These are phyloP conservation scores for Microsporum audouinii DNA, from an alignment of 2,329 filamentous ascomycete genomes.

Conservation along the genomic window DNA sequence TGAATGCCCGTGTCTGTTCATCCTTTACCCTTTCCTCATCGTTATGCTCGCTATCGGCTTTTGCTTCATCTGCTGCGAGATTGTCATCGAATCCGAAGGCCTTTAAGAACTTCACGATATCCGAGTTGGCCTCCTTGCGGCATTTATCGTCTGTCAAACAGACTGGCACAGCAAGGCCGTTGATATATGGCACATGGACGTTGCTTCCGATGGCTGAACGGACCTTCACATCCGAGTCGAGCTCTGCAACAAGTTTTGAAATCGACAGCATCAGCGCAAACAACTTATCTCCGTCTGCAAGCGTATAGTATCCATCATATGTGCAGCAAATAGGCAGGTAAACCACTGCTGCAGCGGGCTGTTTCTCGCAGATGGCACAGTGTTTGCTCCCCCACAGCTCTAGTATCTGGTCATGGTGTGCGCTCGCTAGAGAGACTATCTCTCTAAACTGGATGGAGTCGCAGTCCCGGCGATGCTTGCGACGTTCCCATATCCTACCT, in stretches of 20 bases:
- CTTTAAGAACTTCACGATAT: not conserved
- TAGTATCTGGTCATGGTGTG: slow-evolving; percentile 9
- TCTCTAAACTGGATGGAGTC: slow-evolving; percentile 8
- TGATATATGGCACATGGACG: slow-evolving; percentile 6
- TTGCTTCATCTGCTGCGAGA: not conserved
- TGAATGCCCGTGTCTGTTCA: not conserved
- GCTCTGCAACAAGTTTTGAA: slow-evolving; percentile 8
- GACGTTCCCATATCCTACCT: slow-evolving; percentile 5
- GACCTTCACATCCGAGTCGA: slow-evolving; percentile 10
- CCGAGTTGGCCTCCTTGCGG: not conserved
- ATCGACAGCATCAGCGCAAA: slow-evolving; percentile 12
- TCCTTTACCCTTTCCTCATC: not conserved
- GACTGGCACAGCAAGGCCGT: slow-evolving; percentile 13
- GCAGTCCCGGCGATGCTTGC: not conserved
- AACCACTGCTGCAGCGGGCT: slow-evolving; percentile 5
- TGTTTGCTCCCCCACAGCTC: slow-evolving; percentile 6
- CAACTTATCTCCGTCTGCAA: slow-evolving; percentile 11
- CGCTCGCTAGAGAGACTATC: slow-evolving; percentile 8
- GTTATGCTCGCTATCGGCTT: not conserved
- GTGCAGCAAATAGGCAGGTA: slow-evolving; percentile 13
- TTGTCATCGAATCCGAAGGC: slow-evolving; percentile 1
- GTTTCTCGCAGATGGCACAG: slow-evolving; percentile 10
- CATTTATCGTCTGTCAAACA: slow-evolving; percentile 11
- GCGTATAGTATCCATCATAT: slow-evolving; percentile 9
- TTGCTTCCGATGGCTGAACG: slow-evolving; percentile 11